Evolutionary conservation across 371 early-diverging fungal genomes (phyloP).

Genomic region (Mortierella sp.): DNA sequence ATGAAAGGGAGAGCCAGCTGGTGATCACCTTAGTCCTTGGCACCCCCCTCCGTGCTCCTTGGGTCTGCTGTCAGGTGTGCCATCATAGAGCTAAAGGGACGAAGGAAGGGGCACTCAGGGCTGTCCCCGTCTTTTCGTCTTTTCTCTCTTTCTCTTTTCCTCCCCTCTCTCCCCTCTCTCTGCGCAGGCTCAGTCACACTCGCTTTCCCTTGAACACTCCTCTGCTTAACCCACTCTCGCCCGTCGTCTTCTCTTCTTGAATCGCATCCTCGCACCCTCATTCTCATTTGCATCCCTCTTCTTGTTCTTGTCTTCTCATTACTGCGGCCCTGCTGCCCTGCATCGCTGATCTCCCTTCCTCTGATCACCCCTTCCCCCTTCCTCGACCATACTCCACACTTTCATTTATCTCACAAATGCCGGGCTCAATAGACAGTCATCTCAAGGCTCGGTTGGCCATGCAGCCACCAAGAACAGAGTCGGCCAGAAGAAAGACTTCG

Average conservation of each 20-base stretch:
- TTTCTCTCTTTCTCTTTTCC: slow-evolving; percentile 3
- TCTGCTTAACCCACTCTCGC: neutral
- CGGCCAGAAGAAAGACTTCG: neutral
- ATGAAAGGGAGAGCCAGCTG: neutral
- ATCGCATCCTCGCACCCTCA: slow-evolving; percentile 2
- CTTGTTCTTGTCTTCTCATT: too few species aligned
- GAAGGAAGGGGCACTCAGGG: too few species aligned
- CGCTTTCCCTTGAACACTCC: neutral
- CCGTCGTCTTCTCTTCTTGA: too few species aligned
- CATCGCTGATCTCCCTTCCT: neutral
- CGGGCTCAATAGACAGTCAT: neutral
- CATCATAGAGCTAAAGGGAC: too few species aligned
- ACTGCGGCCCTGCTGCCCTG: neutral
- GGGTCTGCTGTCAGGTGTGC: too few species aligned
- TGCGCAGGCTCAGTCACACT: neutral
- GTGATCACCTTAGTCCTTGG: neutral
- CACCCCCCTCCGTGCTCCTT: too few species aligned
- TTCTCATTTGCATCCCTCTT: neutral
- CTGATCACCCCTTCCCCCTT: neutral
- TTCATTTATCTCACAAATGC: slow-evolving; percentile 7
- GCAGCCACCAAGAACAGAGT: neutral
- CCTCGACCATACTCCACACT: neutral
- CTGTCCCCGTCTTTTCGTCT: neutral
- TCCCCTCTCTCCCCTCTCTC: neutral
- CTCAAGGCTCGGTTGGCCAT: neutral